Conservation (phyloP, 805 yeast genomes). For the Yarrowia phangngaensis region DNA sequence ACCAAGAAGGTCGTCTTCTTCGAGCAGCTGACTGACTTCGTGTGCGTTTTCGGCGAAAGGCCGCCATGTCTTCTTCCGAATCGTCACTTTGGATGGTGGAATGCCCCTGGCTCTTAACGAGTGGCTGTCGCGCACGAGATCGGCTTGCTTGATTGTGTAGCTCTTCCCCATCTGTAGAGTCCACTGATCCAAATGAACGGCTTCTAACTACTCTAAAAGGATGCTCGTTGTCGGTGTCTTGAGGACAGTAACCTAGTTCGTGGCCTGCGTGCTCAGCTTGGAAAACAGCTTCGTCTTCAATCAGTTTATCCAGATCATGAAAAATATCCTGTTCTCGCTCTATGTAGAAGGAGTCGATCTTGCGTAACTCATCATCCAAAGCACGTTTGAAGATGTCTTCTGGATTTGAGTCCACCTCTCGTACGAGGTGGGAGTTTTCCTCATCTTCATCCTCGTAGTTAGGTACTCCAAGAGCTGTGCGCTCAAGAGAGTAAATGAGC, state of each 20-base stretch:
- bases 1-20: slow-evolving; percentile 25
- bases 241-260: slow-evolving; percentile 17
- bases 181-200: slow-evolving; percentile 16
- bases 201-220: slow-evolving; percentile 20
- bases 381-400: slow-evolving; percentile 61
- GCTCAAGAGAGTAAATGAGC: slow-evolving; percentile 74
- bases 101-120: slow-evolving; percentile 5
- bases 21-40: slow-evolving; percentile 22
- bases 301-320: slow-evolving; percentile 52
- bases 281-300: slow-evolving; percentile 55
- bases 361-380: slow-evolving; percentile 68
- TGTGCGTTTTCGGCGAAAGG: slow-evolving; percentile 12
- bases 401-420: slow-evolving; percentile 47
- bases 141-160: slow-evolving; percentile 2
- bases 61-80: slow-evolving; percentile 17
- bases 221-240: slow-evolving; percentile 20
- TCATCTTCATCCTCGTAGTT: slow-evolving; percentile 30
- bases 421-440: slow-evolving; percentile 36
- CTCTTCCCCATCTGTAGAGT: slow-evolving; percentile 24
- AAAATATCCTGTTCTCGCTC: slow-evolving; percentile 60
- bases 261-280: slow-evolving; percentile 26
- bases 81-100: slow-evolving; percentile 15
- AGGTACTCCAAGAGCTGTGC: slow-evolving; percentile 46
- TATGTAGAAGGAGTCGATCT: slow-evolving; percentile 71
- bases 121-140: slow-evolving; percentile 9